These are phyloP conservation scores for Aspergillus sojae DNA, from an alignment of 2,329 filamentous ascomycete species.

Conservation along the genomic window DNA sequence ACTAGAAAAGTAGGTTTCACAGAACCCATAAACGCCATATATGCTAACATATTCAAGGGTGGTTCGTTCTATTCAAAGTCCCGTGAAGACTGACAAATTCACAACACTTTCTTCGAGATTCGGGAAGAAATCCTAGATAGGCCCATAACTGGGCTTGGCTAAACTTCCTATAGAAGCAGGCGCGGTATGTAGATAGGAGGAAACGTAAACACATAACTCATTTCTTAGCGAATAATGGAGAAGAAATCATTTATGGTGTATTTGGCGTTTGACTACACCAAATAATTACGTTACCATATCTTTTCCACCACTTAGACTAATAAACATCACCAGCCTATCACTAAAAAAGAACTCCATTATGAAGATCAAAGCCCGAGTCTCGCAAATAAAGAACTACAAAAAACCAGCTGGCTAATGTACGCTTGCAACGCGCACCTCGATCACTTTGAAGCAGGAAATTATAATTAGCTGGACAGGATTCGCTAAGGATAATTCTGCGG, in stretches of 20 bases:
- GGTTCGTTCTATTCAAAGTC: conserved; percentile 63
- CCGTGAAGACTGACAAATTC: conserved; percentile 65
- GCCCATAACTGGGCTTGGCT: not conserved
- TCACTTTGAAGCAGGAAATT: not conserved
- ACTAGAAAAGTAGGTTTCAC: conserved; percentile 76
- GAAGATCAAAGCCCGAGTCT: not conserved
- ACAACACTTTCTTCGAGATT: conserved; percentile 75
- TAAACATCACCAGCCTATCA: not conserved
- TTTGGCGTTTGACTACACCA: not conserved
- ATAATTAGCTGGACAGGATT: not conserved
- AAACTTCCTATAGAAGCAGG: conserved; percentile 2
- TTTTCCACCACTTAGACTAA: not conserved
- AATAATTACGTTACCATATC: not conserved
- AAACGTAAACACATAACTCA: not conserved
- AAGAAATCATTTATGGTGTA: not conserved
- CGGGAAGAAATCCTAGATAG: conserved; percentile 56
- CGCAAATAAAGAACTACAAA: not conserved
- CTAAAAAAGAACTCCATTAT: not conserved
- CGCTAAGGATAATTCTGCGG: not conserved
- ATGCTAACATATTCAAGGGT: conserved; percentile 52
- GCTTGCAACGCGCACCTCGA: not conserved
- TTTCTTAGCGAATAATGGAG: not conserved
- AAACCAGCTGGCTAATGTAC: not conserved
- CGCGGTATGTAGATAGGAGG: not conserved
- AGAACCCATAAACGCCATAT: not conserved